A percentile compares a stretch with the other conserved stretches of the same genome.
Conservation (phyloP, 805 yeast species). For the Wickerhamomyces chaumierensis region DNA sequence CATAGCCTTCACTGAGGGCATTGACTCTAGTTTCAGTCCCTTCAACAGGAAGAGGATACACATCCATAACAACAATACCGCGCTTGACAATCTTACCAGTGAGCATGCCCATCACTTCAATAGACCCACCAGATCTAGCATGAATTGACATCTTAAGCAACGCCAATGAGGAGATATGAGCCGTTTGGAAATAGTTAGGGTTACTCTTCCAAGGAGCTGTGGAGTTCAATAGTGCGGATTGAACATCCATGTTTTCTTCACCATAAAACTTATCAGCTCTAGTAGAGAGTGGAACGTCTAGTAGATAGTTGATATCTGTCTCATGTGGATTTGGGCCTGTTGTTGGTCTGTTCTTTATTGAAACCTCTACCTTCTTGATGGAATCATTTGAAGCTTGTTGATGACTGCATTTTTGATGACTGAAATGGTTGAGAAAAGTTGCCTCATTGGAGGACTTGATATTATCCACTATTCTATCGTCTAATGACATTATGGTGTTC, state of each 20-base stretch:
- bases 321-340: slow-evolving; percentile 4
- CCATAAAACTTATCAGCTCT: slow-evolving; percentile 11
- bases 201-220: slow-evolving; percentile 46
- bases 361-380: background rate
- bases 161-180: slow-evolving; percentile 60
- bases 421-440: background rate
- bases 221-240: slow-evolving; percentile 9
- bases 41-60: slow-evolving; percentile 81
- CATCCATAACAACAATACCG: slow-evolving; percentile 63
- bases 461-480: background rate
- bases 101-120: slow-evolving; percentile 93
- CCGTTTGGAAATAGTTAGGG: slow-evolving; percentile 49
- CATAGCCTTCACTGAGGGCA: slow-evolving; percentile 89
- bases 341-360: background rate
- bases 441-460: background rate
- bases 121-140: slow-evolving; percentile 73
- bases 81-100: slow-evolving; percentile 58
- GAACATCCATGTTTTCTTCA: slow-evolving; percentile 2
- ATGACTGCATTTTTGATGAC: background rate
- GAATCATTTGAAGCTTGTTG: background rate
- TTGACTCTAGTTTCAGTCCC: slow-evolving; percentile 95
- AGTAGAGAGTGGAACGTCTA: slow-evolving; percentile 7
- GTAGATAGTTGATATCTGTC: slow-evolving; percentile 8
- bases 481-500: background rate
- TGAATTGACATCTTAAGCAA: slow-evolving; percentile 67